A percentile compares a stretch with the other conserved stretches of the same genome.
Evolutionary conservation across 345 rosid genomes (phyloP).

Genomic region (Luvunga scandens): DNA sequence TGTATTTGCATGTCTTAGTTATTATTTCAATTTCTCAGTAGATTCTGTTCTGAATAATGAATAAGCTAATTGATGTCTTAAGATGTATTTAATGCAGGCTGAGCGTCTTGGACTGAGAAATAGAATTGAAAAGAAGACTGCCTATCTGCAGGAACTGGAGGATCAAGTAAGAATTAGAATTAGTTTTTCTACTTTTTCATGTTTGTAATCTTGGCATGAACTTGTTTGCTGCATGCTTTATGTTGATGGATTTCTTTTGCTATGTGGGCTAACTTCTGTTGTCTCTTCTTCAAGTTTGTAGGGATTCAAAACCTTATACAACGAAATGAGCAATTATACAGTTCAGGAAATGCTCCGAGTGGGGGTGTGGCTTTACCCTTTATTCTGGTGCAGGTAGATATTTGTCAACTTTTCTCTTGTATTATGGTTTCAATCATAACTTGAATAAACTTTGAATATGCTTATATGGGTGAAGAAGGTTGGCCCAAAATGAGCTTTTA

Average conservation of each 20-base stretch:
- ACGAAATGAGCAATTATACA: conserved; percentile 76
- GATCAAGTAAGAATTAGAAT: conserved; percentile 74
- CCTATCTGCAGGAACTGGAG: conserved; percentile 86
- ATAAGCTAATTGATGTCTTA: conserved; percentile 15
- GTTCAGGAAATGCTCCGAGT: conserved; percentile 75
- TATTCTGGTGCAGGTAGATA: conserved; percentile 91
- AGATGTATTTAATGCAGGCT: conserved; percentile 38
- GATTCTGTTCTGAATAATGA: conserved; percentile 18
- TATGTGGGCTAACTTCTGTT: conserved; percentile 18
- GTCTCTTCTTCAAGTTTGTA: conserved; percentile 47
- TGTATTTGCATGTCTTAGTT: conserved; percentile 2
- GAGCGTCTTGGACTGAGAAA: conserved; percentile 70
- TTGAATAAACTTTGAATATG: background rate
- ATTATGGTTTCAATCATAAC: background rate
- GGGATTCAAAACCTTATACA: conserved; percentile 87
- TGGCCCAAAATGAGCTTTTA: background rate
- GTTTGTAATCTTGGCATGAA: conserved; percentile 6
- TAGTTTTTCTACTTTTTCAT: conserved; percentile 2
- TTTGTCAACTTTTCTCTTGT: conserved; percentile 5
- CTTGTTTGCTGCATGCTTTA: conserved; percentile 8
- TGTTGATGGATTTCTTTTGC: background rate
- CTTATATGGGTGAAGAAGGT: background rate
- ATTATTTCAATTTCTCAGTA: conserved; percentile 8
- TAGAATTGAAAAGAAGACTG: conserved; percentile 85
- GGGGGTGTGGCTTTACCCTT: conserved; percentile 96